Conservation (phyloP, 805 yeast genomes). For the Isabelozyma rhagii region DNA sequence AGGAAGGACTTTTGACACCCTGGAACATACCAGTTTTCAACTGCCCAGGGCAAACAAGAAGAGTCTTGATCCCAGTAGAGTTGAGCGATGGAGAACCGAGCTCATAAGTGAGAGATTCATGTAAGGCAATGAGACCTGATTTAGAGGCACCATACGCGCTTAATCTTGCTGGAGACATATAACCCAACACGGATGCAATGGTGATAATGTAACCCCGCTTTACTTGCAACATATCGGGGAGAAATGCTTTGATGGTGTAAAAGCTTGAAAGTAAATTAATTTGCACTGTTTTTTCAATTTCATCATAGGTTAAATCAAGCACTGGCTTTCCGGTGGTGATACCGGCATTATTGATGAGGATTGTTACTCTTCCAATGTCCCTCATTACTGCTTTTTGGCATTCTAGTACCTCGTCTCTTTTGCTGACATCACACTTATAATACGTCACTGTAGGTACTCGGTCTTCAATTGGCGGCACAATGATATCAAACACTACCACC, state of each 20-base stretch:
- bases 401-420: conserved; percentile 40
- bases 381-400: conserved; percentile 37
- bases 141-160: conserved; percentile 89
- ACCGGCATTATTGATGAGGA: conserved; percentile 86
- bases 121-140: conserved; percentile 80
- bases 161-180: conserved; percentile 77
- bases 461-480: conserved; percentile 32
- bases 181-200: conserved; percentile 81
- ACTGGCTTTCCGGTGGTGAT: conserved; percentile 59
- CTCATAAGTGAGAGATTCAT: conserved; percentile 75
- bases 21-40: conserved; percentile 71
- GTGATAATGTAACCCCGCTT: conserved; percentile 76
- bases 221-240: conserved; percentile 65
- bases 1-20: conserved; percentile 71
- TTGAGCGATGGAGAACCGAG: conserved; percentile 50
- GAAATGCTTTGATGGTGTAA: conserved; percentile 62
- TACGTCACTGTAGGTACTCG: conserved; percentile 46
- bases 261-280: conserved; percentile 72
- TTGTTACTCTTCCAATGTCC: conserved; percentile 59
- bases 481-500: conserved; percentile 67
- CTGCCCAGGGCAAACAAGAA: conserved; percentile 87
- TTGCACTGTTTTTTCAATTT: conserved; percentile 58
- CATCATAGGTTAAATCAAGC: conserved; percentile 50
- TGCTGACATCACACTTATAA: conserved; percentile 68
- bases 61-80: conserved; percentile 58